phyloP scores from a whole-genome alignment of 2,329 filamentous ascomycete species.

The Decorospora gaudefroyi region DNA sequence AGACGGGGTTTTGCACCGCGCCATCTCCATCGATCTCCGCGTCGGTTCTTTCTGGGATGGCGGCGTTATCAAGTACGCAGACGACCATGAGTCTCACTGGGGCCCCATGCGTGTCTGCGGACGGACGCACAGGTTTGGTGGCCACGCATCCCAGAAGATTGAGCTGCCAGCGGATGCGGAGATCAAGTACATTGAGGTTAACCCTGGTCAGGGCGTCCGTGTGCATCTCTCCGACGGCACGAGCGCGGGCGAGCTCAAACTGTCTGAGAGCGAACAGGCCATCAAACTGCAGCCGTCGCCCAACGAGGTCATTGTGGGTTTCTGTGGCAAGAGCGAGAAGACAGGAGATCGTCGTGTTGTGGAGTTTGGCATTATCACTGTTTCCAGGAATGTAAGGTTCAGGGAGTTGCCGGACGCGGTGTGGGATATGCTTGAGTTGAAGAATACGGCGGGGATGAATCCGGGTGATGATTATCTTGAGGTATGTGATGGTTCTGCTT shows the following conservation, averaged over 20 bases:
- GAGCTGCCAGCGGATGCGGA: conserved; percentile 31
- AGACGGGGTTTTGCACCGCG: conserved; percentile 46
- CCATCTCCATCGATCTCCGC: conserved; percentile 52
- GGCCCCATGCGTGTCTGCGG: conserved; percentile 38
- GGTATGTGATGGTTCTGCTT: neutral
- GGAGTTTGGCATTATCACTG: conserved; percentile 57
- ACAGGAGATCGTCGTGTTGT: conserved; percentile 19
- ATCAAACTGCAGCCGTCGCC: conserved; percentile 36
- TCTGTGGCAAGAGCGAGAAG: conserved; percentile 50
- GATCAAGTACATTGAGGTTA: conserved; percentile 43
- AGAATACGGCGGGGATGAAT: conserved; percentile 37
- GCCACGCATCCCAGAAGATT: conserved; percentile 38
- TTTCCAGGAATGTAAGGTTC: conserved; percentile 48
- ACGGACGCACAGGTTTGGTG: conserved; percentile 41
- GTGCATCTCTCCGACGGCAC: conserved; percentile 41
- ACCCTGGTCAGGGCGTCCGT: conserved; percentile 29
- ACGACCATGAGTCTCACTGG: conserved; percentile 52
- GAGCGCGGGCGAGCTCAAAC: conserved; percentile 38
- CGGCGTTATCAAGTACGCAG: conserved; percentile 53
- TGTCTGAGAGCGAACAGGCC: conserved; percentile 13
- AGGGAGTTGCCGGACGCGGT: conserved; percentile 49
- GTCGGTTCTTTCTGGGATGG: conserved; percentile 54
- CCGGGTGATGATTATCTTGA: neutral
- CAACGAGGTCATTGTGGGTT: conserved; percentile 53
- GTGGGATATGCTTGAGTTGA: conserved; percentile 52